phyloP scores from a whole-genome alignment of 2,329 filamentous ascomycete genomes.

The Cladosporium sp. region DNA sequence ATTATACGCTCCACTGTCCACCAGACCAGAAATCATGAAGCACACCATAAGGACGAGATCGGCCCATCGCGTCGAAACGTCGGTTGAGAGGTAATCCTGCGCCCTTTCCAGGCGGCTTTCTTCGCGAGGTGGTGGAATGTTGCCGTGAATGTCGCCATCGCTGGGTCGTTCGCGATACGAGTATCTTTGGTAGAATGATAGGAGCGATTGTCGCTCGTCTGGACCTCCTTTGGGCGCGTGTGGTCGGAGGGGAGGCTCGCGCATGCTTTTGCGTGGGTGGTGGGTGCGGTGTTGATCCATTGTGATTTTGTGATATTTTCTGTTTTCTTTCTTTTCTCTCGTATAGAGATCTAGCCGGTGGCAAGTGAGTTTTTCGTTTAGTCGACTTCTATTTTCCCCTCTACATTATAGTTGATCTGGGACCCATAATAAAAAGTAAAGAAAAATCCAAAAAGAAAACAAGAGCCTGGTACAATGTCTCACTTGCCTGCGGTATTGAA shows the following conservation, averaged over 20 bases:
- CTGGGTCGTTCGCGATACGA: constrained; percentile 4
- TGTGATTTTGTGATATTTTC: too few species aligned
- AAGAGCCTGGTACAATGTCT: background rate
- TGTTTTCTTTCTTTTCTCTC: too few species aligned
- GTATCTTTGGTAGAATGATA: constrained; percentile 10
- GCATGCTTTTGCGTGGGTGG: background rate
- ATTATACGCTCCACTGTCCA: constrained; percentile 69
- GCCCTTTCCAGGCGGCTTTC: background rate
- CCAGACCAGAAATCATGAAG: constrained; percentile 68
- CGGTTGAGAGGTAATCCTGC: constrained; percentile 10
- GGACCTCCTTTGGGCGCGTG: background rate
- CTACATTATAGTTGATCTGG: too few species aligned
- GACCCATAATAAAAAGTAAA: too few species aligned
- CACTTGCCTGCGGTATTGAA: background rate
- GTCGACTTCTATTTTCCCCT: too few species aligned
- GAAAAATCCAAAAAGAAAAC: background rate
- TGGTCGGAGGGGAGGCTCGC: constrained; percentile 1
- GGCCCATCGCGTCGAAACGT: constrained; percentile 39
- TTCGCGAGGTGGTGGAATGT: background rate
- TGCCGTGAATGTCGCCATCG: background rate
- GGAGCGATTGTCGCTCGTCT: constrained; percentile 3
- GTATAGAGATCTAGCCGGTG: too few species aligned
- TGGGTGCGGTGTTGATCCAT: background rate
- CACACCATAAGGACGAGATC: constrained; percentile 64
- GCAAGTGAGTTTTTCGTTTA: too few species aligned